These are phyloP conservation scores for Geranomyces michiganensis DNA, from an alignment of 192 early-diverging fungal species.

Conservation along the genomic window DNA sequence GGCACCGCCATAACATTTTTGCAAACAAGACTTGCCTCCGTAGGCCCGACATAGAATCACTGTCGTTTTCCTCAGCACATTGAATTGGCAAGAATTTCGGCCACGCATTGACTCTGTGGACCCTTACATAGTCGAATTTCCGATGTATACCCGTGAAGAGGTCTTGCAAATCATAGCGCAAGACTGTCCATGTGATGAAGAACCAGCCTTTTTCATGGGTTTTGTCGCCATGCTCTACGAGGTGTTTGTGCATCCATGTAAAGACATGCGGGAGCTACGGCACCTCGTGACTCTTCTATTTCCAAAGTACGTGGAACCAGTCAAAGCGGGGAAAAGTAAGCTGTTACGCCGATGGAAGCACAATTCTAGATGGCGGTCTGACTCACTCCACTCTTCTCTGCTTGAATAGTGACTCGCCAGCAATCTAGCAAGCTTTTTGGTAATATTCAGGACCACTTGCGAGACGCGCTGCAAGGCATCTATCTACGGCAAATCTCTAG, in stretches of 20 bases:
- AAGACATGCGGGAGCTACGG: conserved; percentile 84
- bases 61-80: conserved; percentile 70
- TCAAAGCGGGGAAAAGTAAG: conserved; percentile 71
- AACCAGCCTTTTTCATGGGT: conserved; percentile 62
- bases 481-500: conserved; percentile 92
- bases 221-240: conserved; percentile 85
- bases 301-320: conserved; percentile 86
- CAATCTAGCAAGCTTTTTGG: conserved; percentile 78
- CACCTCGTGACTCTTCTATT: conserved; percentile 81
- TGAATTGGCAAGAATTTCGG: conserved; percentile 81
- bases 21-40: neutral
- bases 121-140: conserved; percentile 72
- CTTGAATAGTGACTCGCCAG: conserved; percentile 52
- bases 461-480: conserved; percentile 78
- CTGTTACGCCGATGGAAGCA: too few species aligned
- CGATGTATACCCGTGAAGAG: conserved; percentile 74
- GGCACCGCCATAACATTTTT: too few species aligned
- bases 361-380: too few species aligned
- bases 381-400: neutral
- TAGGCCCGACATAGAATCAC: conserved; percentile 1
- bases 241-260: conserved; percentile 77
- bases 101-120: conserved; percentile 59
- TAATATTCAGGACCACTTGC: conserved; percentile 77
- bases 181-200: conserved; percentile 69
- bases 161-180: conserved; percentile 69